These are phyloP conservation scores for Mycena filopes DNA, from an alignment of 768 basidiomycete genomes.

Conservation along the genomic window DNA sequence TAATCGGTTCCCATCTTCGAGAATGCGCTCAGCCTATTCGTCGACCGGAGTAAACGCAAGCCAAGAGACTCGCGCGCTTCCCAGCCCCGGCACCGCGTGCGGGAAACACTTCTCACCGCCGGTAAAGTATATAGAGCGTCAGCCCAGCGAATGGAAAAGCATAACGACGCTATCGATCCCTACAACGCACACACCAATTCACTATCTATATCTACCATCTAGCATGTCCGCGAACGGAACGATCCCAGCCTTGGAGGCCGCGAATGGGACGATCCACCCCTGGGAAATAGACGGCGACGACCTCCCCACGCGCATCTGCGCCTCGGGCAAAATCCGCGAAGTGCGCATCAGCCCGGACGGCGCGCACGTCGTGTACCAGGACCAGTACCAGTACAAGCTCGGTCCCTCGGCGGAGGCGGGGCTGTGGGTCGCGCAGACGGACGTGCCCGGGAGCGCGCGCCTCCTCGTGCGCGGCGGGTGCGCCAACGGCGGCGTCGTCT, in stretches of 20 bases:
- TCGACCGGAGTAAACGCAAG: neutral
- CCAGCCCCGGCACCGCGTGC: slow-evolving; percentile 4
- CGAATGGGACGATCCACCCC: slow-evolving; percentile 9
- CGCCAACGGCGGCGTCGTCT: slow-evolving; percentile 44
- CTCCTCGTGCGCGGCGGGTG: slow-evolving; percentile 41
- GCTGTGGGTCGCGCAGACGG: slow-evolving; percentile 45
- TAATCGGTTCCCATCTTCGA: neutral
- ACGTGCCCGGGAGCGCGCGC: slow-evolving; percentile 40
- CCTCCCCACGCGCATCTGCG: slow-evolving; percentile 40
- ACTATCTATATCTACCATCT: neutral
- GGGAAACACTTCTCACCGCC: slow-evolving; percentile 5
- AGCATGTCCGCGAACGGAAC: neutral
- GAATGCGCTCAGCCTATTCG: slow-evolving; percentile 1
- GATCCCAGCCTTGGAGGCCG: too few species aligned
- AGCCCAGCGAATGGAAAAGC: too few species aligned
- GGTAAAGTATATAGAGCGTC: neutral
- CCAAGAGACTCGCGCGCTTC: neutral
- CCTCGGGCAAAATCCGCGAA: slow-evolving; percentile 45
- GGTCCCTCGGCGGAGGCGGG: slow-evolving; percentile 37
- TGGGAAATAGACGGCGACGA: slow-evolving; percentile 6
- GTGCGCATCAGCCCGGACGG: slow-evolving; percentile 47
- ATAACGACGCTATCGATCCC: neutral
- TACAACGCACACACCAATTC: neutral
- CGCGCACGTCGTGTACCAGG: slow-evolving; percentile 43
- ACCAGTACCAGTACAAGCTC: slow-evolving; percentile 43